Base-by-base conservation (phyloP, 805 yeast species). In the Candida railenensis region DNA sequence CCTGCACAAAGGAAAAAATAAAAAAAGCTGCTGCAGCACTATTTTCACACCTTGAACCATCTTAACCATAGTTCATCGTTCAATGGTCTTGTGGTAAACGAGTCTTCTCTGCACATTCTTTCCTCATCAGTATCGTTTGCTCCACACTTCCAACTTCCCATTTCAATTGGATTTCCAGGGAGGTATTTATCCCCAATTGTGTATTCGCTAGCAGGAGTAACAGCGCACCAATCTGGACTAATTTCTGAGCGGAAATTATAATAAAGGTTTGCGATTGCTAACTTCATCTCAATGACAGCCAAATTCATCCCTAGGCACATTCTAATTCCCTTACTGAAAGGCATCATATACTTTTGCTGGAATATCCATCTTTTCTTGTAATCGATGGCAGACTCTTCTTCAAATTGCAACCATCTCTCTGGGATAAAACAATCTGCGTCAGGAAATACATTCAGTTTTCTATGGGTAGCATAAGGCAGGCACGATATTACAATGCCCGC, bases 221-320 rank as follows among this genome's bases (percentile, higher is more conserved):
- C 51, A 2, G 53, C 50, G 51, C 81, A 75, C 83, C 83, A 78
- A 40, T 71, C 68, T 1, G 54, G 30, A 42, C 75, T 67, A 7
- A 78, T 57, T 12, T 52, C 48, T 20, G 80, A 71, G 9, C 51
- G 45, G 52, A 58, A 80, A 42, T 77, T 70, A 71, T 78, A 75
- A 55, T 82, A 78, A 15, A 85, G 59, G 48, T 74, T 73, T 8
- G 82, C 78, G 22, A 81, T 56, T 11, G 77, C 74, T 37, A 82
- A 55, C 57, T 83, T 85, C 71, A 85, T 82, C 57, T 84, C 90
- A 37, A 78, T 77, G 18, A 78, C 62, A 0, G 90, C 90, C 36
- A 85, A 59, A 57, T 85, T 74, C 81, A 81, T 76, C 1, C 92
- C 91, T 45, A 84, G 66, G 56, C 92, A 85, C 89, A 84, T 83